These are phyloP conservation scores for Lachancea fermentati DNA, from an alignment of 805 yeast species.

Conservation along the genomic window DNA sequence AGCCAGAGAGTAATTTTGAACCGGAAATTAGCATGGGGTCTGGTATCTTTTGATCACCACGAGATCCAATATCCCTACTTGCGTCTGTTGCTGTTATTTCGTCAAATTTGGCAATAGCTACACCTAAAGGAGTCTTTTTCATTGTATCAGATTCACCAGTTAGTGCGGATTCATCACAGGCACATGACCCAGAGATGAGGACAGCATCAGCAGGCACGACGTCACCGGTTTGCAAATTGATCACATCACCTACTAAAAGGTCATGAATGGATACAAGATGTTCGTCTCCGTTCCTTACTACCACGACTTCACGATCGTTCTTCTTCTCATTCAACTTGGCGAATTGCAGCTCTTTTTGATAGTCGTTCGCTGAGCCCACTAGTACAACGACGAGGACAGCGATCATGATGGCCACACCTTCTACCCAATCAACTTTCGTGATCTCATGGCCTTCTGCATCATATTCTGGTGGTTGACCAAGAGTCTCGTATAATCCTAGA, in stretches of 20 bases:
- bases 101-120: constrained; percentile 31
- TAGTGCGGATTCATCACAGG: constrained; percentile 86
- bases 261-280: constrained; percentile 64
- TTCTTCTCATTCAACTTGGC: constrained; percentile 83
- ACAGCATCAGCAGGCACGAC: constrained; percentile 86
- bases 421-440: constrained; percentile 96
- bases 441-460: constrained; percentile 72
- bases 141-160: constrained; percentile 93
- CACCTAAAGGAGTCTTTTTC: constrained; percentile 53
- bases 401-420: constrained; percentile 93
- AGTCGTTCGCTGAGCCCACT: constrained; percentile 95
- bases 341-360: constrained; percentile 92
- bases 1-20: constrained; percentile 78
- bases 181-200: constrained; percentile 65
- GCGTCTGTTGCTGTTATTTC: constrained; percentile 19
- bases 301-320: constrained; percentile 73
- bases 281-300: constrained; percentile 67
- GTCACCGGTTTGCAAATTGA: constrained; percentile 87
- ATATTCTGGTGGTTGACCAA: constrained; percentile 72
- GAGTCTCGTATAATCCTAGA: constrained; percentile 85
- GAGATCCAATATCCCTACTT: constrained; percentile 35
- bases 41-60: constrained; percentile 43
- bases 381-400: constrained; percentile 87
- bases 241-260: constrained; percentile 79
- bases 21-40: constrained; percentile 93